These are phyloP conservation scores for Lolium rigidum DNA, from an alignment of 176 grass and related monocot species.

Conservation along the genomic window DNA sequence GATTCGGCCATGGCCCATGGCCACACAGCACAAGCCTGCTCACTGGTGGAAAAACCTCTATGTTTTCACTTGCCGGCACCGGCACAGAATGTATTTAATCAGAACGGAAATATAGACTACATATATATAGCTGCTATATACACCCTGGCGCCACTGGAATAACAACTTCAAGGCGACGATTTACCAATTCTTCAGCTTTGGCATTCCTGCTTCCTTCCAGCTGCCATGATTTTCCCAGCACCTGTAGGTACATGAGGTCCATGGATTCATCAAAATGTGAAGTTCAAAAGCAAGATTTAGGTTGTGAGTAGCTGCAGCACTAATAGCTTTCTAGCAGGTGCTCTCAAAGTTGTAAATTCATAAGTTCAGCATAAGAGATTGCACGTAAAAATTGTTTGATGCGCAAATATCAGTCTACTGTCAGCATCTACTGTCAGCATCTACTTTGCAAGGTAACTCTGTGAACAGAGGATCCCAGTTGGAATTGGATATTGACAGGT, in stretches of 20 bases:
- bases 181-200: background rate
- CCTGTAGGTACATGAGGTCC: conserved; percentile 31
- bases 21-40: conserved; percentile 23
- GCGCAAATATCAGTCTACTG: background rate
- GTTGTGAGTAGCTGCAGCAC: background rate
- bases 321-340: background rate
- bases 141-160: background rate
- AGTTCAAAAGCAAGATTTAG: background rate
- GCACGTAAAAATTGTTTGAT: background rate
- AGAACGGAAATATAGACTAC: conserved; percentile 21
- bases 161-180: background rate
- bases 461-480: background rate
- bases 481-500: background rate
- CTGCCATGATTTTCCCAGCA: background rate
- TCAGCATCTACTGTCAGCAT: background rate
- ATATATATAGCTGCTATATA: conserved; percentile 33
- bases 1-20: background rate
- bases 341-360: background rate
- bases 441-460: background rate
- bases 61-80: conserved; percentile 10
- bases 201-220: background rate
- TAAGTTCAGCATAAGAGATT: conserved; percentile 3
- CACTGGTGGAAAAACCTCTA: background rate
- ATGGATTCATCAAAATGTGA: conserved; percentile 28
- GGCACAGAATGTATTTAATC: conserved; percentile 38